A percentile compares a stretch with the other conserved stretches of the same genome.
These are phyloP conservation scores for Raffaelea albimanens DNA, from an alignment of 2,329 filamentous ascomycete genomes.

Conservation along the genomic window DNA sequence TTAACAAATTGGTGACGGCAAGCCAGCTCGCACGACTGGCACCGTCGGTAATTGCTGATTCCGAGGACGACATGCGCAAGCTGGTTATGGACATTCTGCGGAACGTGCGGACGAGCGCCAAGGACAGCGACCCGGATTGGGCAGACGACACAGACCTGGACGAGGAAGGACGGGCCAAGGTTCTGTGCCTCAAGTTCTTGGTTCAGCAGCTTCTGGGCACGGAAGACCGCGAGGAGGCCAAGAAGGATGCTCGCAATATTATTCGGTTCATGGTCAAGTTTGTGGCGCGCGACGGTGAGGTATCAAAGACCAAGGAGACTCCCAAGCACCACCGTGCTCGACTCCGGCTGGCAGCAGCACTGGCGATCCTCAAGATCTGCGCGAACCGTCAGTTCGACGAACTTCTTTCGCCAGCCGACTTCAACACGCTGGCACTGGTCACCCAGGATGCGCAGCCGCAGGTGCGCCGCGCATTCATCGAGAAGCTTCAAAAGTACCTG, in stretches of 20 bases:
- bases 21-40: conserved; percentile 69
- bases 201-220: conserved; percentile 71
- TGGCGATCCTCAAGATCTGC: conserved; percentile 76
- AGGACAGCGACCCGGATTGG: conserved; percentile 46
- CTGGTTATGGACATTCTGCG: conserved; percentile 69
- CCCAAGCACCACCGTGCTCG: conserved; percentile 69
- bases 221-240: conserved; percentile 40
- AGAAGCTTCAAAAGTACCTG: conserved; percentile 84
- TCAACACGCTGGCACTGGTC: conserved; percentile 72
- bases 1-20: conserved; percentile 63
- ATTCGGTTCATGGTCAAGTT: conserved; percentile 73
- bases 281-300: conserved; percentile 66
- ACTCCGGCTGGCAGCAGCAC: conserved; percentile 73
- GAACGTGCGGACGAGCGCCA: conserved; percentile 45
- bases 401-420: conserved; percentile 60
- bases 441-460: conserved; percentile 67
- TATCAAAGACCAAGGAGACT: conserved; percentile 66
- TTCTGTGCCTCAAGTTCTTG: conserved; percentile 72
- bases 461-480: conserved; percentile 71
- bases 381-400: conserved; percentile 67
- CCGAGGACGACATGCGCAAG: conserved; percentile 67
- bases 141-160: conserved; percentile 59
- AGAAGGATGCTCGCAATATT: conserved; percentile 42
- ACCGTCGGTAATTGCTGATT: conserved; percentile 61
- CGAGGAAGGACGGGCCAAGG: conserved; percentile 75